Evolutionary conservation across 1,139 yeast genomes (phyloP).

Genomic region (Hansenula sp.): DNA sequence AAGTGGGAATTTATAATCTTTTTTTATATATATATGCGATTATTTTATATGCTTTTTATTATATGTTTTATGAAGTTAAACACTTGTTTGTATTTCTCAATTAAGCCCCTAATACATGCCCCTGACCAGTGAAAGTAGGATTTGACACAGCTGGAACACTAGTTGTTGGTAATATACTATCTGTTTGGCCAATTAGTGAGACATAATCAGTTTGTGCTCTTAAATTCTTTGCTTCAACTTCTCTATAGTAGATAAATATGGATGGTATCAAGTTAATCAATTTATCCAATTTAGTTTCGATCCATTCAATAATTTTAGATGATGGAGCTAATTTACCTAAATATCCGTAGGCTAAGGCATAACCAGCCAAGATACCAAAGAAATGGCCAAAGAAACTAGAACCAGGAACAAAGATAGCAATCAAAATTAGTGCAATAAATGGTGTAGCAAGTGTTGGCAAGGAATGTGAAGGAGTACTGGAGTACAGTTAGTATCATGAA

Average conservation of each 20-base stretch:
- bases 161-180: constrained; percentile 10
- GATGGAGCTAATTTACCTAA: constrained; percentile 58
- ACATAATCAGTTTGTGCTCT: constrained; percentile 36
- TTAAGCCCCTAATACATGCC: constrained; percentile 30
- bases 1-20: no score
- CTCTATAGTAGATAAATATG: constrained; percentile 49
- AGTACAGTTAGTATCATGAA: not conserved
- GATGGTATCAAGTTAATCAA: constrained; percentile 52
- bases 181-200: constrained; percentile 28
- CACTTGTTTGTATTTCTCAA: not conserved
- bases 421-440: constrained; percentile 44
- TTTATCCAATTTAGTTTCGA: constrained; percentile 51
- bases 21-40: not conserved
- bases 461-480: constrained; percentile 25
- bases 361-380: constrained; percentile 50
- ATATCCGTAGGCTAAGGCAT: constrained; percentile 51
- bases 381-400: constrained; percentile 75
- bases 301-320: constrained; percentile 51
- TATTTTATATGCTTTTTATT: not conserved
- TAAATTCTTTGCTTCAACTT: constrained; percentile 45
- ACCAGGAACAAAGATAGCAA: constrained; percentile 47
- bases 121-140: constrained; percentile 29
- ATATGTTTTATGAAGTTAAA: not conserved
- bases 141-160: constrained; percentile 1
- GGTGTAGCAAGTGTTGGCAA: constrained; percentile 67